Evolutionary conservation across 176 grass and related monocot species (phyloP).

Genomic region (Urochloa ruziziensis): DNA sequence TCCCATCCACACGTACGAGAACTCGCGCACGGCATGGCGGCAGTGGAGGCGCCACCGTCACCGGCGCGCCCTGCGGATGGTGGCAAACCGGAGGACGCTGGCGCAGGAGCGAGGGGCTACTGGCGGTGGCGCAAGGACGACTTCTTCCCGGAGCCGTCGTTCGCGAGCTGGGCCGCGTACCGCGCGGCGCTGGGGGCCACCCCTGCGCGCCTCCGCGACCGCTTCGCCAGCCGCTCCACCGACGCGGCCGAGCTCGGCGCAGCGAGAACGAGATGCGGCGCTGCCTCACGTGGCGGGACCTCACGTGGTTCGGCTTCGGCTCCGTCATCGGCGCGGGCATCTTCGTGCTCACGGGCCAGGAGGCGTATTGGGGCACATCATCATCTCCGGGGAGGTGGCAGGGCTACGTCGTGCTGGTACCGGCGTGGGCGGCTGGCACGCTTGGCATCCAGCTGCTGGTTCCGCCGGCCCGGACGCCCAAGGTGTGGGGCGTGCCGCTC

Average conservation of each 20-base stretch:
- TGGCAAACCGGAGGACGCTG: background rate
- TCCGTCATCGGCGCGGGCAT: constrained; percentile 83
- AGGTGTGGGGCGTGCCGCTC: background rate
- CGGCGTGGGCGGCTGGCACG: background rate
- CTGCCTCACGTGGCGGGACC: constrained; percentile 77
- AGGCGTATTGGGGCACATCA: background rate
- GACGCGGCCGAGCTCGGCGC: background rate
- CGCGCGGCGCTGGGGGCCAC: background rate
- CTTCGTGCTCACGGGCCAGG: constrained; percentile 79
- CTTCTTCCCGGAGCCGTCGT: background rate
- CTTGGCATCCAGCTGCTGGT: background rate
- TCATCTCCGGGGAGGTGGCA: background rate
- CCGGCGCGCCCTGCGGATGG: background rate
- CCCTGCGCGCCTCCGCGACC: background rate
- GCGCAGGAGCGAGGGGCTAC: background rate
- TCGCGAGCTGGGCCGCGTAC: background rate
- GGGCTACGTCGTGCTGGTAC: background rate
- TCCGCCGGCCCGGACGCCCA: background rate
- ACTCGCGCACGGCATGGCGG: background rate
- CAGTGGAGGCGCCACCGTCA: background rate
- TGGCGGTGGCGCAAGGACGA: background rate
- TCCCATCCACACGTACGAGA: too few species aligned
- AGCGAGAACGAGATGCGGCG: too few species aligned
- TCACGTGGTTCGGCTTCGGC: constrained; percentile 78
- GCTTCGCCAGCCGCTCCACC: background rate